phyloP scores from a whole-genome alignment of 768 basidiomycete genomes.

The Suillus brevipes region DNA sequence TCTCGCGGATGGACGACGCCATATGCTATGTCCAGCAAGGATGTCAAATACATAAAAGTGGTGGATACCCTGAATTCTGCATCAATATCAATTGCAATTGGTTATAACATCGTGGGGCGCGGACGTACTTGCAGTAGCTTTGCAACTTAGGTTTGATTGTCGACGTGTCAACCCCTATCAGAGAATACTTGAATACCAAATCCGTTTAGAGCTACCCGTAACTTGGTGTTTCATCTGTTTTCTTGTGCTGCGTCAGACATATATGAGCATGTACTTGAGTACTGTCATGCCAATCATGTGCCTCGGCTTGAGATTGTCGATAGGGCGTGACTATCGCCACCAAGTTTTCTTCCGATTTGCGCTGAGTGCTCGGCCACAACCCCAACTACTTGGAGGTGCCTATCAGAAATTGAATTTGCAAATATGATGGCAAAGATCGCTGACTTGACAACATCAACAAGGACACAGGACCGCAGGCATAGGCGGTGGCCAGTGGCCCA shows the following conservation, averaged over 20 bases:
- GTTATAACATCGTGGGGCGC: background rate
- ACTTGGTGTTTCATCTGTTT: background rate
- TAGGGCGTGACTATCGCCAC: background rate
- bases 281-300: background rate
- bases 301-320: background rate
- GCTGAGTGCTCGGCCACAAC: background rate
- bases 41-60: background rate
- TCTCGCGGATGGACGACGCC: background rate
- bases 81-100: background rate
- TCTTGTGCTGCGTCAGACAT: background rate
- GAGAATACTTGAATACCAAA: background rate
- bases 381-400: background rate
- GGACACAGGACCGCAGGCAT: background rate
- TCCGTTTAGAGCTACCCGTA: background rate
- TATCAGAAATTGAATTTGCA: background rate
- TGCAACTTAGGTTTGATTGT: background rate
- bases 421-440: background rate
- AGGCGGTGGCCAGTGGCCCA: background rate
- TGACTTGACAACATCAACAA: background rate
- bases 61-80: background rate
- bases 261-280: background rate
- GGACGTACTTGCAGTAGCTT: background rate
- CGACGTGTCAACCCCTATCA: background rate
- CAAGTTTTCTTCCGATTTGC: background rate
- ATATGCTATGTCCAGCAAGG: background rate